Base-by-base conservation (phyloP, 306 rosid genomes). In the Rosa multiflora region DNA sequence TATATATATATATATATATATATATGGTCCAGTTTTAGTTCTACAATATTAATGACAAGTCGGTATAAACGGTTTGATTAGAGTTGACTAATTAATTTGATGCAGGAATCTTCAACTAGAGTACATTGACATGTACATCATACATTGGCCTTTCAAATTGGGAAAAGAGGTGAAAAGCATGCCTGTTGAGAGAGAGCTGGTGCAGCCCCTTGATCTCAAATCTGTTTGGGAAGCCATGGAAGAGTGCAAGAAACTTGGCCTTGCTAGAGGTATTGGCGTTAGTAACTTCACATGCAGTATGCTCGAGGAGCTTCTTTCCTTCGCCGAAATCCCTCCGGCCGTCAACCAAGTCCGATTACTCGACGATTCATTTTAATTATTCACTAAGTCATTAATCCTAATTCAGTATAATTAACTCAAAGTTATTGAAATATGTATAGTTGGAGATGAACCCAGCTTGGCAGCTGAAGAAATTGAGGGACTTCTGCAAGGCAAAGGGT, bases 171-270 rank as follows among this genome's bases (percentile, higher is more conserved):
- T 79, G 69, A 76, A 46, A 4, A 9, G n/a, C 21, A 35, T 62
- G 69, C 91, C 94, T 1, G 78, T 85, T 55, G 89, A 83, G 3
- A 77, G 79, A 49, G 81, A 88, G 1, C 81, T 77, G 6, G 55
- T 84, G 40, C 80, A 83, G 1, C 83, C 82, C 2, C 84, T 94
- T 69, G 97, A 92, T 76, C 12, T 92, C 37, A 76, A 89, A 61
- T 88, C 89, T 10, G 94, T 92, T 20, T 94, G 98, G 98, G 84
- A 67, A 61, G 87, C 84, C 44, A 85, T 94, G 96, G 97, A 94
- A 78, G 91, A 88, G 68, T 87, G 92, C 78, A 82, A 90, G 63
- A 88, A 59, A 29, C 87, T 92, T 29, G 97, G 97, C n/a, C 96
- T 94, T 79, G 82, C 98, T 13, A 94, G 89, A 82, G 90, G 85